Percentiles rank a stretch among this genome's conserved stretches.
Evolutionary conservation across 306 rosid species (phyloP).

Genomic region (Potentilla sterilis): DNA sequence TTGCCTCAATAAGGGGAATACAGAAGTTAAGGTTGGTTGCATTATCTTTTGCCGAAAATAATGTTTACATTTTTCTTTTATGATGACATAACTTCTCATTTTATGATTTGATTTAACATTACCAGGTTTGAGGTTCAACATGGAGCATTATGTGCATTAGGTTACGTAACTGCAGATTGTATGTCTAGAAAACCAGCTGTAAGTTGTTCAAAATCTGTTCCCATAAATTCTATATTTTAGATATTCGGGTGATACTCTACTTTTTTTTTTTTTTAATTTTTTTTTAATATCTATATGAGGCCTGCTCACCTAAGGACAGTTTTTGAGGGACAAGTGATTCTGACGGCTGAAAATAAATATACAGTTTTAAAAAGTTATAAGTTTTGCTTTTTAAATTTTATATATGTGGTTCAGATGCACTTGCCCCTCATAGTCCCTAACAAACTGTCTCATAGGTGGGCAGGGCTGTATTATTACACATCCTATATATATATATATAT

Average conservation of each 20-base stretch:
- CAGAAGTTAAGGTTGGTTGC: slow-evolving; percentile 64
- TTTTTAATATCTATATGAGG: not conserved
- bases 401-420: too few species aligned
- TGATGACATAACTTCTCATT: slow-evolving; percentile 12
- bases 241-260: not conserved
- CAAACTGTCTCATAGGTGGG: too few species aligned
- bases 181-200: slow-evolving; percentile 60
- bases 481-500: too few species aligned
- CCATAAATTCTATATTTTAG: not conserved
- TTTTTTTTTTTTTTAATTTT: not conserved
- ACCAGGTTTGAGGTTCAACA: slow-evolving; percentile 88
- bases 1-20: slow-evolving; percentile 50
- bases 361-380: too few species aligned
- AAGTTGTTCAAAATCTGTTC: slow-evolving; percentile 34
- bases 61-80: not conserved
- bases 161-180: slow-evolving; percentile 82
- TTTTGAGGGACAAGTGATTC: too few species aligned
- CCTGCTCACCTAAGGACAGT: too few species aligned
- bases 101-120: slow-evolving; percentile 26
- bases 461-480: too few species aligned
- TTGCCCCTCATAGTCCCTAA: too few species aligned
- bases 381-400: too few species aligned
- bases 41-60: slow-evolving; percentile 6
- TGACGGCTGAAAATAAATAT: too few species aligned
- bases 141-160: slow-evolving; percentile 83